Percentiles rank a stretch among this genome's conserved stretches.
Conservation (phyloP, 352 stramenopile genomes). For the Phytophthora brassicae region DNA sequence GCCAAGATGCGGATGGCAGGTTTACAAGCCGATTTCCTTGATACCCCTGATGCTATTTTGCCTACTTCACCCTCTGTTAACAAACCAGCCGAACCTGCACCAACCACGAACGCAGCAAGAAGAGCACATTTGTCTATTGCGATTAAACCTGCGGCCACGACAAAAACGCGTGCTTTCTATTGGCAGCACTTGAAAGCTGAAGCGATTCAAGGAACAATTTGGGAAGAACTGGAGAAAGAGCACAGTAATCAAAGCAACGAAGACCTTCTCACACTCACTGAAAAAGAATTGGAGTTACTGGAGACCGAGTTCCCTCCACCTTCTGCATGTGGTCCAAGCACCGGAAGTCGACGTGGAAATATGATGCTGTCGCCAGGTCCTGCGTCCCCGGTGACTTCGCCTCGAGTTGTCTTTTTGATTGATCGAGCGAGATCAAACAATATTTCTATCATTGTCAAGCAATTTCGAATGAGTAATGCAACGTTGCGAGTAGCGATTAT, state of each 20-base stretch:
- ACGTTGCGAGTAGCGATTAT: constrained; percentile 82
- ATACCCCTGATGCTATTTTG: constrained; percentile 57
- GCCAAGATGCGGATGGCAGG: constrained; percentile 71
- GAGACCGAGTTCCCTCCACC: constrained; percentile 70
- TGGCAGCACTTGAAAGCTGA: constrained; percentile 73
- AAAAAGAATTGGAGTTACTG: constrained; percentile 50
- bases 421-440: constrained; percentile 76
- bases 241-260: constrained; percentile 57
- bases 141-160: constrained; percentile 63
- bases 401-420: constrained; percentile 74
- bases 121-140: constrained; percentile 57
- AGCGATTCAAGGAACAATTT: constrained; percentile 70
- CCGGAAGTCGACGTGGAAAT: constrained; percentile 41
- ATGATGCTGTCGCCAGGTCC: constrained; percentile 40
- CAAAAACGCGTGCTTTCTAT: constrained; percentile 69
- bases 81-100: constrained; percentile 9
- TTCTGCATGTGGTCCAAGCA: constrained; percentile 38
- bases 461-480: constrained; percentile 92
- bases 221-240: constrained; percentile 74
- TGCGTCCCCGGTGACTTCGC: constrained; percentile 51
- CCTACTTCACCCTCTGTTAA: constrained; percentile 13
- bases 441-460: constrained; percentile 97
- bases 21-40: constrained; percentile 52
- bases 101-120: constrained; percentile 21
- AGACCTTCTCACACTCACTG: constrained; percentile 43